Evolutionary conservation across 2,329 filamentous ascomycete genomes (phyloP), one percentile per base, ranked within the genome.

Genomic region (Dryadomyces quercus-mongolicae): DNA sequence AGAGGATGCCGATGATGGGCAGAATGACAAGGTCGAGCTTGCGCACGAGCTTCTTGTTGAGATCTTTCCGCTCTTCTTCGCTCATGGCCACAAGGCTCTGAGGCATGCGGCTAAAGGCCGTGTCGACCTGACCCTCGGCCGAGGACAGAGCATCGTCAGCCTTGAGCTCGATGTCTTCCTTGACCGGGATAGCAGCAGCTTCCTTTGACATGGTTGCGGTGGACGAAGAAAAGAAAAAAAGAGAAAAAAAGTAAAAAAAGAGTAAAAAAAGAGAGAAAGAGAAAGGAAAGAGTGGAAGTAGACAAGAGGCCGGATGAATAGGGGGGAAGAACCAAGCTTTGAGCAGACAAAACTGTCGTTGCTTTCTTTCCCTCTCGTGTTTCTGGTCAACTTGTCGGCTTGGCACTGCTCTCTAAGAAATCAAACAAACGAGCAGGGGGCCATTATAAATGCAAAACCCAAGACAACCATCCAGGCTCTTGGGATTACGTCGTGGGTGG

Each of bases 11-110:
- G 16, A 54, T 52, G 43, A 51, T 51, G 2, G 57, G 57, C 47
- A 56, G n/a, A 40, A 58, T 56, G 38, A 55, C n/a, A 2, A 55
- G 8, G 44, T 59, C 59, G n/a, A 59, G 48, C 40, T 60, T 60
- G 54, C 56, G 57, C 12, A 56, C 56, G 34, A 60, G 53, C 38
- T 59, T 53, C 12, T 31, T 34, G 3, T 45, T 49, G 40, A 53
- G 22, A 1, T n/a, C 13, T 6, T 43, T 44, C 20, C 44, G 51
- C 44, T 58, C 57, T 0, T 38, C 54, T 5, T 54, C 50, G 52
- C 46, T 54, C 10, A 58, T 49, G 48, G 34, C 52, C 10, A 43
- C 49, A 16, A 57, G 45, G 40, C 44, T 51, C 16, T 38, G 53
- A 2, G 57, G 57, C 55, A 50, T 55, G 15, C 45, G 51, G 43